Base-by-base conservation (phyloP, 2,329 filamentous ascomycete species). In the Coniochaeta sp. region DNA sequence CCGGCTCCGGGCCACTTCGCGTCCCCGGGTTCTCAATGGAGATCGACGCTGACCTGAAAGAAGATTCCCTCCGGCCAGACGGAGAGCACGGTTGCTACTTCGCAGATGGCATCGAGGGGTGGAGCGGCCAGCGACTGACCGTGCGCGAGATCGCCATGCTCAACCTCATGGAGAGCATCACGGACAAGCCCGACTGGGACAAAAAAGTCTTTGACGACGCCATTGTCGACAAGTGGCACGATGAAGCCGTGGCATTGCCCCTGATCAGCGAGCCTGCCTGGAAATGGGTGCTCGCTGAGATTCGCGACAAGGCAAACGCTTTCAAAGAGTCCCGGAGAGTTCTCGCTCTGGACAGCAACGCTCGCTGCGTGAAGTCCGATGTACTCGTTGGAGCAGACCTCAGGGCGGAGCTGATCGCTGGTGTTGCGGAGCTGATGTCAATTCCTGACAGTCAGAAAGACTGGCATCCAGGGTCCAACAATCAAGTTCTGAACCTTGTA, bases 401-500 rank as follows among this genome's bases (percentile, higher is more conserved):
- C 19, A 62, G 54, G 17, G 58, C 57, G 2, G 58, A 58, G 12
- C 28, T 64, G 57, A 57, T 36, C 17, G 7, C 36, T 24, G 58
- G 55, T 7, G 57, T 64, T 19, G 12, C 43, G 1, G 66, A 63
- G 0, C 70, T 85, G 5, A 73, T 82, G 59, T 65, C 73, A 12
- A 70, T 76, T 2, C 74, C 74, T 1, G 73, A 74, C 28, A 36
- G 68, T 0, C 43, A 72, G 50, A 72, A 74, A 59, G 81, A 82
- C 65, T 85, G 76, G 73, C 79, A 85, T 69, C 82, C 81, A 0
- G 72, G 75, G 2, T 80, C 79, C 0, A 69, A 79, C 52, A 66
- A 74, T 1, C 75, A 74, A 63, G 80, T 85, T 8, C 74, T 80
- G 1, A 78, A 85, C 66, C 69, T 85, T 2, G 75, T 85, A 14